Percentiles rank a stretch among this genome's conserved stretches.
These are phyloP conservation scores for Mucor circinelloides DNA, from an alignment of 371 early-diverging fungal species.

Conservation along the genomic window DNA sequence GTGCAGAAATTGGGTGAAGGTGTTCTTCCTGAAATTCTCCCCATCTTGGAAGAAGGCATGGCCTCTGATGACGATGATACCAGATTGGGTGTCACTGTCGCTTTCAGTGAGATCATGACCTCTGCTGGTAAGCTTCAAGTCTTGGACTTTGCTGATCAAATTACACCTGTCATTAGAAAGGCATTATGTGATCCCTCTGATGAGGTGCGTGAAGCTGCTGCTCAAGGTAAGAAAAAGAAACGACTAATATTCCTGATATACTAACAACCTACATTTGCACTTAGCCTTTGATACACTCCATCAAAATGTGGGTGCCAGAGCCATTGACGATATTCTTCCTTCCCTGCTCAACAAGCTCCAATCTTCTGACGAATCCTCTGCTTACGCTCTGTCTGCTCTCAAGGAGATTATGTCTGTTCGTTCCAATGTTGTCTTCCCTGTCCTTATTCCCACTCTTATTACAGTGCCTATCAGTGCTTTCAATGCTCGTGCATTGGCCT, in stretches of 20 bases:
- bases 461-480: slow-evolving; percentile 86
- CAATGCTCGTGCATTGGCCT: slow-evolving; percentile 90
- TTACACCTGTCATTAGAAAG: slow-evolving; percentile 78
- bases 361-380: slow-evolving; percentile 63
- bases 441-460: slow-evolving; percentile 91
- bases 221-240: slow-evolving; percentile 52
- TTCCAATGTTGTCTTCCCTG: slow-evolving; percentile 95
- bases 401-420: slow-evolving; percentile 97
- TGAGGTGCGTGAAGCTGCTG: slow-evolving; percentile 94
- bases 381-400: slow-evolving; percentile 88
- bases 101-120: slow-evolving; percentile 89
- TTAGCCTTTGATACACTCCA: slow-evolving; percentile 91
- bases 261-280: not conserved
- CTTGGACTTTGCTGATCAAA: slow-evolving; percentile 80
- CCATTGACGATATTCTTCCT: slow-evolving; percentile 92
- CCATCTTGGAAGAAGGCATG: slow-evolving; percentile 84
- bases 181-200: slow-evolving; percentile 79
- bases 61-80: slow-evolving; percentile 64
- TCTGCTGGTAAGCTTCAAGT: slow-evolving; percentile 83
- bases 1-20: slow-evolving; percentile 94
- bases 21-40: slow-evolving; percentile 84
- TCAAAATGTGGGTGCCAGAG: slow-evolving; percentile 85
- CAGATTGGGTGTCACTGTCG: slow-evolving; percentile 93
- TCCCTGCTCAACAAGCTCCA: slow-evolving; percentile 81
- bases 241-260: not conserved